Conservation (phyloP, 2,329 filamentous ascomycete genomes). For the Myriangium duriaei region DNA sequence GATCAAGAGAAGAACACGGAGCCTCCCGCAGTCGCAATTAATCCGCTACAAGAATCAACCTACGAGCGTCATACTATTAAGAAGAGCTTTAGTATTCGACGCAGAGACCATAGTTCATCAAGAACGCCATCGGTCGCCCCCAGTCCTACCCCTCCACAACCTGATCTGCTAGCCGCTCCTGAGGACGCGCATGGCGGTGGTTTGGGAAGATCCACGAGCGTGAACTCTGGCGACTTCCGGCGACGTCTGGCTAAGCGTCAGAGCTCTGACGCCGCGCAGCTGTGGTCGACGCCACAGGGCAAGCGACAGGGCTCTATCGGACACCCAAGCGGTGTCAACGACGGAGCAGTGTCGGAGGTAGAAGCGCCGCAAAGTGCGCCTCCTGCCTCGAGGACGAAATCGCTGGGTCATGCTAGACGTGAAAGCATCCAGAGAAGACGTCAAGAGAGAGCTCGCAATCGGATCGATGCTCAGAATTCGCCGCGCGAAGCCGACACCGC, state of each 20-base stretch:
- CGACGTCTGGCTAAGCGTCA: slow-evolving; percentile 47
- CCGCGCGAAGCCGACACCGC: slow-evolving; percentile 77
- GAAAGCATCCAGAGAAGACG: slow-evolving; percentile 88
- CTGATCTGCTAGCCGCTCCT: slow-evolving; percentile 66
- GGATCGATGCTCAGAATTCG: slow-evolving; percentile 53
- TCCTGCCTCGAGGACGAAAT: slow-evolving; percentile 65
- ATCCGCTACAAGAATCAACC: slow-evolving; percentile 56
- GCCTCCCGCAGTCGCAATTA: slow-evolving; percentile 68
- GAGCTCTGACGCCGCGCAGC: slow-evolving; percentile 40
- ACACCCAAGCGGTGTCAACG: background rate
- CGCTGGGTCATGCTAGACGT: slow-evolving; percentile 73
- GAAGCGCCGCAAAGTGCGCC: slow-evolving; percentile 31
- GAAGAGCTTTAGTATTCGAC: slow-evolving; percentile 80
- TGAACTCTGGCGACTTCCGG: slow-evolving; percentile 75
- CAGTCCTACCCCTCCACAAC: slow-evolving; percentile 57
- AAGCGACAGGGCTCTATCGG: slow-evolving; percentile 13
- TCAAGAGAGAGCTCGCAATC: slow-evolving; percentile 40
- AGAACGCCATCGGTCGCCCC: slow-evolving; percentile 35
- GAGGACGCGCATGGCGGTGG: slow-evolving; percentile 52
- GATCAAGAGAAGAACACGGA: background rate
- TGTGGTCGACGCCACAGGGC: slow-evolving; percentile 18
- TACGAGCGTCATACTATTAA: slow-evolving; percentile 54
- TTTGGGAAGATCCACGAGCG: slow-evolving; percentile 77
- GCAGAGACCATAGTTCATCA: slow-evolving; percentile 34
- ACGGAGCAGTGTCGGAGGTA: slow-evolving; percentile 4